A percentile compares a stretch with the other conserved stretches of the same genome.
These are phyloP conservation scores for Eucalyptus erythrocorys DNA, from an alignment of 345 rosid species.

Conservation along the genomic window DNA sequence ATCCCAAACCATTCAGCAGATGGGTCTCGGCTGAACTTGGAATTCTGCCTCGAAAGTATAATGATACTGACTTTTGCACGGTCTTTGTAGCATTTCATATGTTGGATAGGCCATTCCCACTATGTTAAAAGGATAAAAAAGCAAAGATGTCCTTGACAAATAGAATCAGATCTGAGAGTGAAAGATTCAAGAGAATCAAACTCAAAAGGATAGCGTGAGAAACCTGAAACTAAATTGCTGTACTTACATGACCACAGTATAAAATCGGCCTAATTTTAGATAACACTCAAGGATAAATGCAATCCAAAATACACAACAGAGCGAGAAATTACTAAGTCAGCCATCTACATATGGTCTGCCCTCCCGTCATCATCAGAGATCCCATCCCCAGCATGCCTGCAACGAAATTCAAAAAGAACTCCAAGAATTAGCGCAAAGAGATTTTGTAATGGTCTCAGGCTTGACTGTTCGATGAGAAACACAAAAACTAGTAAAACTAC, in stretches of 20 bases:
- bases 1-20: not conserved
- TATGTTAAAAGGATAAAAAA: not conserved
- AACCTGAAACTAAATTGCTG: not conserved
- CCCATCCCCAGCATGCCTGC: conserved; percentile 83
- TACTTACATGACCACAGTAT: not conserved
- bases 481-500: not conserved
- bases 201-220: not conserved
- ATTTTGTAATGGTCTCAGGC: not conserved
- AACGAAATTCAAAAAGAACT: not conserved
- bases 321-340: not conserved
- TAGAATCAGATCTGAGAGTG: not conserved
- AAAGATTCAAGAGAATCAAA: not conserved
- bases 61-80: not conserved
- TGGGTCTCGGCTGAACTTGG: not conserved
- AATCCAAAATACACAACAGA: not conserved
- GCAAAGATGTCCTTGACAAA: not conserved
- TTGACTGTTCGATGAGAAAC: not conserved
- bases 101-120: not conserved
- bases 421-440: not conserved
- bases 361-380: conserved; percentile 45
- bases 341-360: conserved; percentile 30
- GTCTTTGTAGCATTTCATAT: not conserved
- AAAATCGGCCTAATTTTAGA: not conserved
- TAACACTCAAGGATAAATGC: not conserved
- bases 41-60: not conserved